Evolutionary conservation across 306 rosid genomes (phyloP).

Genomic region (cucumber (Cucumis sativus)): DNA sequence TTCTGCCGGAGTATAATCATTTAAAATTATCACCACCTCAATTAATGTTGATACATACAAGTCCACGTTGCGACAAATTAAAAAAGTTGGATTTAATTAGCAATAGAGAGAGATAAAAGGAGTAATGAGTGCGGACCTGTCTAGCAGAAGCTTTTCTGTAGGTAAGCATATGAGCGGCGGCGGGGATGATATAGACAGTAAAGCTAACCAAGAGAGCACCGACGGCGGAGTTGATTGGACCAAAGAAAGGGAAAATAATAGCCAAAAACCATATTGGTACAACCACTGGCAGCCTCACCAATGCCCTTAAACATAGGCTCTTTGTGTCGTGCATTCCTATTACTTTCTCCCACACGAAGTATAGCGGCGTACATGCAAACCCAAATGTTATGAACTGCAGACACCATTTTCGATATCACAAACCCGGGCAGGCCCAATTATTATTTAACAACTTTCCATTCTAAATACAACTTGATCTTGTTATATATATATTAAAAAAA

Average conservation of each 20-base stretch:
- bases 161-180: conserved; percentile 83
- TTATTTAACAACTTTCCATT: no score
- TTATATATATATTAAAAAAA: no score
- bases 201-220: conserved; percentile 95
- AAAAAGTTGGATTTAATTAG: no score
- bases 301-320: conserved; percentile 73
- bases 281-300: conserved; percentile 88
- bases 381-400: conserved; percentile 94
- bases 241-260: conserved; percentile 90
- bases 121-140: conserved; percentile 33
- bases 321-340: conserved; percentile 93
- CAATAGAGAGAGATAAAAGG: background rate
- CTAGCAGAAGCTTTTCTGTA: conserved; percentile 70
- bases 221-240: conserved; percentile 88
- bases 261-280: conserved; percentile 95
- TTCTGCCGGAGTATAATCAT: conserved; percentile 28
- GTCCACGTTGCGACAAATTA: no score
- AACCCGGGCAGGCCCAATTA: no score
- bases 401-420: no score
- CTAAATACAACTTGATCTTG: no score
- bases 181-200: conserved; percentile 89
- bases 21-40: background rate
- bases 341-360: conserved; percentile 99
- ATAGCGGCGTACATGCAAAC: conserved; percentile 91
- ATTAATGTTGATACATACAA: background rate